Percentiles rank a stretch among this genome's conserved stretches.
phyloP scores from a whole-genome alignment of 176 grass and related monocot genomes.

The Lolium perenne region DNA sequence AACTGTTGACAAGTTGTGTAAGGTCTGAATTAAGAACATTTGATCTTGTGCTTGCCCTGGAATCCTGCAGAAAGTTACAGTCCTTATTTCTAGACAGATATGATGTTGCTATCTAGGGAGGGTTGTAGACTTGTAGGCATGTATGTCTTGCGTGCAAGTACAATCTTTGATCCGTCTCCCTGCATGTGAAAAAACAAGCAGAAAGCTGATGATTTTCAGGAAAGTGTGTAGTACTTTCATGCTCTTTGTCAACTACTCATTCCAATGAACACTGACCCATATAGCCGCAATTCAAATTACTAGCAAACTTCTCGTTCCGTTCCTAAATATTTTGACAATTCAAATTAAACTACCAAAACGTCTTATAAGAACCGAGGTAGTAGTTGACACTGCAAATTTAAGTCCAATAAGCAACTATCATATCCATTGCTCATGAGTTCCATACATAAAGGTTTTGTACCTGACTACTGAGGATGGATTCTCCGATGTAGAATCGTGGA shows the following conservation, averaged over 20 bases:
- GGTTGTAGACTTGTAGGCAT: background rate
- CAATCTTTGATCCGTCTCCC: constrained; percentile 31
- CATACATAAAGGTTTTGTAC: no score
- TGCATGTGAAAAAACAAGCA: constrained; percentile 28
- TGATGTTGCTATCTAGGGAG: background rate
- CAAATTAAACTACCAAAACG: no score
- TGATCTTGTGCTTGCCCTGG: constrained; percentile 27
- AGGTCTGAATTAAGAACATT: constrained; percentile 1
- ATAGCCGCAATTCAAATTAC: constrained; percentile 9
- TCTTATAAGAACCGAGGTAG: background rate
- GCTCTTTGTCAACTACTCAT: constrained; percentile 29
- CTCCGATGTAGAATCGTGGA: no score
- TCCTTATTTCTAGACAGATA: background rate
- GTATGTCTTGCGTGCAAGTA: constrained; percentile 44
- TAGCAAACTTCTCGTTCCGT: background rate
- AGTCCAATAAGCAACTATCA: background rate
- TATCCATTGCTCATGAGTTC: background rate
- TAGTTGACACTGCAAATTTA: background rate
- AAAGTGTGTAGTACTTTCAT: constrained; percentile 17
- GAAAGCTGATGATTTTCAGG: constrained; percentile 22
- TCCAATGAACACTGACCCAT: constrained; percentile 33
- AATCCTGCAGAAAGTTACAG: constrained; percentile 34
- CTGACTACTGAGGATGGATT: no score
- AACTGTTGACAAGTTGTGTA: background rate
- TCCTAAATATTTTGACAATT: no score